Conservation (phyloP, 257 asterid genomes). For the Penstemon davidsonii region DNA sequence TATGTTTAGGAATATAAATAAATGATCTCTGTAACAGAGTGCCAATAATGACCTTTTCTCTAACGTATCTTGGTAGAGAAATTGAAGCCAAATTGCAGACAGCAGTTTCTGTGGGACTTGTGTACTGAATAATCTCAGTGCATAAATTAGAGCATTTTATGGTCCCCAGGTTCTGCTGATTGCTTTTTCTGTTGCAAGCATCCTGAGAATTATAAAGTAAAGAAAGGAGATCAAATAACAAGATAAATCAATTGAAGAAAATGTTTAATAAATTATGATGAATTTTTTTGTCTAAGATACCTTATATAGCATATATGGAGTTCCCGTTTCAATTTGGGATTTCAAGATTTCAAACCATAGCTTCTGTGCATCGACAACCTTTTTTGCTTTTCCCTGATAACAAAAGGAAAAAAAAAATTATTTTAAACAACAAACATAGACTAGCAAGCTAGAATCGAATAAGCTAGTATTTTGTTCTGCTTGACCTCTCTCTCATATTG, state of each 20-base stretch:
- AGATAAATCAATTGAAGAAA: background rate
- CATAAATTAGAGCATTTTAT: slow-evolving; percentile 90
- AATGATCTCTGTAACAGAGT: background rate
- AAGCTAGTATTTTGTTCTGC: background rate
- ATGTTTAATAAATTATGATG: background rate
- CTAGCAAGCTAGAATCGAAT: background rate
- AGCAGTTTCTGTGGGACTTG: slow-evolving; percentile 93
- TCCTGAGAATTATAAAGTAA: slow-evolving; percentile 48
- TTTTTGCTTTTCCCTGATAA: slow-evolving; percentile 64
- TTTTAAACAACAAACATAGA: background rate
- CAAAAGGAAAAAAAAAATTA: slow-evolving; percentile 3
- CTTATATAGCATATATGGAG: slow-evolving; percentile 65
- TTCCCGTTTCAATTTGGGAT: slow-evolving; percentile 70
- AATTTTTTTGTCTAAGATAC: slow-evolving; percentile 27
- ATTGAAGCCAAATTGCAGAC: slow-evolving; percentile 96
- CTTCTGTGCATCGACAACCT: slow-evolving; percentile 55
- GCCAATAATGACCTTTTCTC: slow-evolving; percentile 68
- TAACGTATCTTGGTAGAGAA: slow-evolving; percentile 89
- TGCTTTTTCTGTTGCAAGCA: slow-evolving; percentile 91
- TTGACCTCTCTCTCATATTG: slow-evolving; percentile 75
- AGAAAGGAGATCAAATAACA: slow-evolving; percentile 16
- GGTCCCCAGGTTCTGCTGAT: slow-evolving; percentile 95
- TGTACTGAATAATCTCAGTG: slow-evolving; percentile 86
- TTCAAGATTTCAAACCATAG: slow-evolving; percentile 62
- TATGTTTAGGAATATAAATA: background rate